phyloP scores from a whole-genome alignment of 2,329 filamentous ascomycete species.

The Oidium heveae region DNA sequence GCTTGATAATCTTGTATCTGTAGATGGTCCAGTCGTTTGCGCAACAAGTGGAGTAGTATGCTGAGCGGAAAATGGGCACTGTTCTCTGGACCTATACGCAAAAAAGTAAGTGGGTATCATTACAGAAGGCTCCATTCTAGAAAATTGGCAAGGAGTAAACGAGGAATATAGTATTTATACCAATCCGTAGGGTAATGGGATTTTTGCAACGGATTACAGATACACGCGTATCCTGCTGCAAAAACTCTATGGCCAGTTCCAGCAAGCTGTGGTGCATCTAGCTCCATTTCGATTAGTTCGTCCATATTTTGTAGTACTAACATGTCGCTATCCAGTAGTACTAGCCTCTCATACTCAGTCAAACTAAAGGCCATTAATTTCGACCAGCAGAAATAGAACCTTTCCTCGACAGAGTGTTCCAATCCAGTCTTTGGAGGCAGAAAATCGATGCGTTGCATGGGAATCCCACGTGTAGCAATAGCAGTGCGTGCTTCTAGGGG shows the following conservation, averaged over 20 bases:
- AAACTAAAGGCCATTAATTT: constrained; percentile 63
- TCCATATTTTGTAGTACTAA: constrained; percentile 67
- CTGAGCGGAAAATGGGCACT: constrained; percentile 33
- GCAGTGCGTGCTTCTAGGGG: constrained; percentile 41
- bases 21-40: constrained; percentile 21
- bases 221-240: constrained; percentile 61
- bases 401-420: constrained; percentile 51
- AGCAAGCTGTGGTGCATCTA: constrained; percentile 30
- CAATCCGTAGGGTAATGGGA: constrained; percentile 56
- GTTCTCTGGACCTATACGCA: constrained; percentile 18
- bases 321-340: constrained; percentile 80
- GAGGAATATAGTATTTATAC: constrained; percentile 15
- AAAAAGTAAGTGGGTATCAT: not conserved
- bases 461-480: constrained; percentile 42
- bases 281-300: constrained; percentile 61
- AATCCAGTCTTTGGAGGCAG: constrained; percentile 39
- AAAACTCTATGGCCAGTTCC: constrained; percentile 39
- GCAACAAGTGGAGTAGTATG: constrained; percentile 22
- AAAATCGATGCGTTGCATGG: constrained; percentile 43
- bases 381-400: constrained; percentile 79
- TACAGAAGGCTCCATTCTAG: no score
- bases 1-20: constrained; percentile 22
- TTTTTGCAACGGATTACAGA: constrained; percentile 62
- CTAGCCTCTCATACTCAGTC: constrained; percentile 50
- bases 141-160: no score